Percentiles rank a stretch among this genome's conserved stretches.
Conservation (phyloP, 768 basidiomycete genomes). For the Hygrophorus russula region DNA sequence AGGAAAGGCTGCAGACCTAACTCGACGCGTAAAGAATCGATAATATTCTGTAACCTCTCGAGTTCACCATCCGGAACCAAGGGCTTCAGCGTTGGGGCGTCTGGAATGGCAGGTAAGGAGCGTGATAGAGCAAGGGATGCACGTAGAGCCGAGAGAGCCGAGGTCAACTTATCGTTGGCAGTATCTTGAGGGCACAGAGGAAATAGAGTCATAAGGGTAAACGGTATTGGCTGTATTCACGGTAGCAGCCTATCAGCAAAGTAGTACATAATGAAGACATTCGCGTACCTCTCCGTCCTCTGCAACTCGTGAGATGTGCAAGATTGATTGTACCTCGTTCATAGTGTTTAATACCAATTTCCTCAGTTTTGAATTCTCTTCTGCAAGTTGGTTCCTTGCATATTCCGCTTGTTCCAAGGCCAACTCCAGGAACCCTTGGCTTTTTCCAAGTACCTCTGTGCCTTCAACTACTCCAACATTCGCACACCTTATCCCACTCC, state of each 20-base stretch:
- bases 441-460: slow-evolving; percentile 33
- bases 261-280: neutral
- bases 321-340: slow-evolving; percentile 50
- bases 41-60: slow-evolving; percentile 28
- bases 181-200: slow-evolving; percentile 39
- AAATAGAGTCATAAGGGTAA: slow-evolving; percentile 40
- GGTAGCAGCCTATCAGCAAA: slow-evolving; percentile 7
- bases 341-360: slow-evolving; percentile 48
- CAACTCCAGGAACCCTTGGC: slow-evolving; percentile 46
- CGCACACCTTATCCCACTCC: slow-evolving; percentile 38
- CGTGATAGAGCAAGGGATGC: slow-evolving; percentile 21
- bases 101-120: slow-evolving; percentile 11
- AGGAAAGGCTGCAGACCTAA: slow-evolving; percentile 33
- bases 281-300: slow-evolving; percentile 38
- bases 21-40: slow-evolving; percentile 42
- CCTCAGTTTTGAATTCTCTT: slow-evolving; percentile 55
- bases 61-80: slow-evolving; percentile 29
- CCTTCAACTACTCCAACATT: slow-evolving; percentile 40
- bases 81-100: slow-evolving; percentile 10
- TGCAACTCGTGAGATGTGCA: slow-evolving; percentile 32
- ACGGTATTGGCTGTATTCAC: slow-evolving; percentile 26
- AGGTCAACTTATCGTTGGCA: slow-evolving; percentile 35
- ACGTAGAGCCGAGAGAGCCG: slow-evolving; percentile 32
- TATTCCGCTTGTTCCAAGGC: slow-evolving; percentile 68
- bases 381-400: slow-evolving; percentile 45